phyloP scores from a whole-genome alignment of 2,329 filamentous ascomycete genomes.

The Colletotrichum liriopes region DNA sequence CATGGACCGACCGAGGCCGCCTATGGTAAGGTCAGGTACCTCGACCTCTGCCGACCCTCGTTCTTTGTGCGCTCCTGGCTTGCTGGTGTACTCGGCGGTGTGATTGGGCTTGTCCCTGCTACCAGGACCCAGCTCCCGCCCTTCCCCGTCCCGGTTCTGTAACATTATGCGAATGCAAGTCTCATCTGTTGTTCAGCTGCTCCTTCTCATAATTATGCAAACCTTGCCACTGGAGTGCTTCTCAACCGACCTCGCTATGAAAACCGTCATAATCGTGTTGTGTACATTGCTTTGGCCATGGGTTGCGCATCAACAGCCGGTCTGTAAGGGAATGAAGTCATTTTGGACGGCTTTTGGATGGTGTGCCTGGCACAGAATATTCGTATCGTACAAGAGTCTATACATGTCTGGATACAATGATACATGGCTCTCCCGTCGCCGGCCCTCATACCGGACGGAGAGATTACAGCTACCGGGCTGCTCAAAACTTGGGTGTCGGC shows the following conservation, averaged over 20 bases:
- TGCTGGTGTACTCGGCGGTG: conserved; percentile 32
- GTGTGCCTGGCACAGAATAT: conserved; percentile 21
- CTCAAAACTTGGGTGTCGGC: conserved; percentile 37
- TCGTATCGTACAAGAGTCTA: conserved; percentile 43
- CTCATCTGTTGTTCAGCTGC: conserved; percentile 25
- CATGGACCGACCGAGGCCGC: conserved; percentile 17
- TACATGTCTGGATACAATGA: conserved; percentile 42
- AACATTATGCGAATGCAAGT: conserved; percentile 39
- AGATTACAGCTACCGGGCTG: conserved; percentile 8
- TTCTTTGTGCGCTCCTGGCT: conserved; percentile 21
- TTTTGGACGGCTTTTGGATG: conserved; percentile 6
- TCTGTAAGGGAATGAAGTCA: background rate
- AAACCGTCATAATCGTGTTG: background rate
- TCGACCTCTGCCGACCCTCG: conserved; percentile 1
- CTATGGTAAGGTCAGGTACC: conserved; percentile 16
- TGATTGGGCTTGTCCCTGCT: conserved; percentile 31
- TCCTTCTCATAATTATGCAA: conserved; percentile 26
- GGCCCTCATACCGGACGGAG: background rate
- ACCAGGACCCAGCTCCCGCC: conserved; percentile 37
- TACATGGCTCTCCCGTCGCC: conserved; percentile 31
- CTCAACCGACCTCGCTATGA: background rate
- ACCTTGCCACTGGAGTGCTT: background rate
- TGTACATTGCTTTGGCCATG: background rate
- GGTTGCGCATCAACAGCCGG: background rate
- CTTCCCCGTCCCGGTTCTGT: conserved; percentile 40